Evolutionary conservation across 306 rosid species (phyloP).

Genomic region (Benincasa hispida): DNA sequence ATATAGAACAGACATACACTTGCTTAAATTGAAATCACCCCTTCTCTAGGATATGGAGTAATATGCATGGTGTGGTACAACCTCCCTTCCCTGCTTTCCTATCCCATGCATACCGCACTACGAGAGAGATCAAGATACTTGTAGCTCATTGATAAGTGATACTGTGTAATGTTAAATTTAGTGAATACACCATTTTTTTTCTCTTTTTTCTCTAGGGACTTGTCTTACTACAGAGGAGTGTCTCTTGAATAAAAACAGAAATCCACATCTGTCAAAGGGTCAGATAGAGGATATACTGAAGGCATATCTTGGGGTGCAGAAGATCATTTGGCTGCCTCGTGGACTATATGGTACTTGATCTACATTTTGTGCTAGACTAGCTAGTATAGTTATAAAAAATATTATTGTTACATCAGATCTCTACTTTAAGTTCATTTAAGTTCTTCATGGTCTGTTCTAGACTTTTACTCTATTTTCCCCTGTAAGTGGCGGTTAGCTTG

Average conservation of each 20-base stretch:
- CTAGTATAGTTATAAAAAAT: background rate
- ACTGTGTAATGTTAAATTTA: background rate
- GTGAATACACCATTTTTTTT: constrained; percentile 1
- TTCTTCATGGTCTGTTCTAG: background rate
- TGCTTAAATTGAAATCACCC: background rate
- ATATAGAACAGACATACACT: background rate
- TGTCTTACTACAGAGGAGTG: constrained; percentile 97
- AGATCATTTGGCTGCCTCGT: constrained; percentile 84
- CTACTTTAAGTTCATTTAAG: background rate
- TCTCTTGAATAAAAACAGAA: constrained; percentile 81
- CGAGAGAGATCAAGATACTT: background rate
- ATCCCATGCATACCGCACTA: background rate
- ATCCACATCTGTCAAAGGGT: constrained; percentile 56
- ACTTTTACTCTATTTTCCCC: background rate
- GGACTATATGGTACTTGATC: constrained; percentile 61
- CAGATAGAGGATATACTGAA: constrained; percentile 74
- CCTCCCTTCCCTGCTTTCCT: background rate
- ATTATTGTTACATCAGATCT: background rate
- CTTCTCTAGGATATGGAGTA: background rate
- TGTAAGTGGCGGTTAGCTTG: background rate
- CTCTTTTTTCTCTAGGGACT: constrained; percentile 46
- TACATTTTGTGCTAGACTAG: background rate
- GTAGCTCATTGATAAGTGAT: background rate
- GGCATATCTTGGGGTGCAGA: constrained; percentile 69
- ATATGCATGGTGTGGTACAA: background rate